Base-by-base conservation (phyloP, 768 basidiomycete species). In the Psilocybe cyanescens region DNA sequence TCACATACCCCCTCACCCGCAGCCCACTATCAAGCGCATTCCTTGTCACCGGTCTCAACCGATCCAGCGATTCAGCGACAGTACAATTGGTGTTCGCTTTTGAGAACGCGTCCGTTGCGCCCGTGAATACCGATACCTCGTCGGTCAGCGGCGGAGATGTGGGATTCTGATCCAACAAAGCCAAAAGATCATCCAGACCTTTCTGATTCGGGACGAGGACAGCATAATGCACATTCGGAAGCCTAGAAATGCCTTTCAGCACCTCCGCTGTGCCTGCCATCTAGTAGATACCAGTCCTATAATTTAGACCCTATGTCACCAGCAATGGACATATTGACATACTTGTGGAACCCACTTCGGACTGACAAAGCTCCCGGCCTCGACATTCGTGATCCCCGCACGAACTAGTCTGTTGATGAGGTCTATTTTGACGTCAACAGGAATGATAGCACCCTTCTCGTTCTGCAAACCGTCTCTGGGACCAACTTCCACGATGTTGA, bases 311-410 rank as follows among this genome's bases (percentile, higher is more conserved):
- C 6, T 35, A 35, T 6, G 11, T 35, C 7, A 7, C 33, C 33
- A 35, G 33, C 33, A 35, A 35, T 35, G 33, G 33, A 35, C 33
- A 35, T 11, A 7, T 11, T 35, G 2, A 73, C 80, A 53, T 63
- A 87, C 95, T 85, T 96, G 95, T 0, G 94, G 95, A 28, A 96
- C 91, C 91, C 94, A 94, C 74, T 94, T 95, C 0, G 92, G 91
- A 72, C 92, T 92, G 60, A 96, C 95, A 70, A 97, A 95, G 71
- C 92, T 94, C 6, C 95, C 95, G 0, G 86, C 85, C 74, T 96
- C 94, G 65, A 96, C 89, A 58, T 79, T 85, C 62, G 78, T 77
- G 66, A 87, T 70, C 0, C 94, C 95, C 8, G 92, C 88, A 16
- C 71, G 72, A 2, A 83, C 85, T 9, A 98, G 85, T 12, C 88